phyloP scores from a whole-genome alignment of 2,329 filamentous ascomycete genomes.

The Calonectria hawksworthii region DNA sequence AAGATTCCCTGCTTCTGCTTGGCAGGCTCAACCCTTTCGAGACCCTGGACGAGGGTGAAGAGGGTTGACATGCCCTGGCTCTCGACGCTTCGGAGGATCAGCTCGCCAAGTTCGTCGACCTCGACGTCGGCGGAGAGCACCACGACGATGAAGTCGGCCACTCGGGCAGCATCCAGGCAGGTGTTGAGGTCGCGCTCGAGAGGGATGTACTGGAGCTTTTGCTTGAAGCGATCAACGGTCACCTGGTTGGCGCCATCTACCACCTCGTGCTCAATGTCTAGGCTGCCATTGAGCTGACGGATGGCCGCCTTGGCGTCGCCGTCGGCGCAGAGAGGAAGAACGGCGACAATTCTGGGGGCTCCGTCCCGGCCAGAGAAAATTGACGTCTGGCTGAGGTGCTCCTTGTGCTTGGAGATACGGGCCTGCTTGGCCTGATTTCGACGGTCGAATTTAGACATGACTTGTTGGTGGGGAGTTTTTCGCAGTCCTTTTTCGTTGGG shows the following conservation, averaged over 20 bases:
- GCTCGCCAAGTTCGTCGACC: conserved; percentile 86
- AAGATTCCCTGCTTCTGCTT: conserved; percentile 85
- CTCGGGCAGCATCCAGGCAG: conserved; percentile 86
- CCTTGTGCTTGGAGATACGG: conserved; percentile 85
- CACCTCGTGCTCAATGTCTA: conserved; percentile 81
- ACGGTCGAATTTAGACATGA: conserved; percentile 97
- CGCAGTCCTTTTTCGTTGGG: conserved; percentile 79
- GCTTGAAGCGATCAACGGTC: conserved; percentile 91
- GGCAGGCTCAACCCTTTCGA: conserved; percentile 82
- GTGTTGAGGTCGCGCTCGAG: conserved; percentile 80
- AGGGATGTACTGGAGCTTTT: conserved; percentile 89
- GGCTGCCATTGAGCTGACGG: conserved; percentile 78
- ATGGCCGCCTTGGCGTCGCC: conserved; percentile 78
- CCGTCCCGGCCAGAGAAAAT: conserved; percentile 90
- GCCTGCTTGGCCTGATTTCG: conserved; percentile 95
- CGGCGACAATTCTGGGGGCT: conserved; percentile 88
- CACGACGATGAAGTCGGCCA: conserved; percentile 93
- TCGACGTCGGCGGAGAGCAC: conserved; percentile 86
- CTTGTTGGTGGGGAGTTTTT: conserved; percentile 93
- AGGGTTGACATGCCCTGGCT: conserved; percentile 95
- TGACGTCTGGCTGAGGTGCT: conserved; percentile 82
- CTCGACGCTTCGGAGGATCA: conserved; percentile 88
- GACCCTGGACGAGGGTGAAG: conserved; percentile 85
- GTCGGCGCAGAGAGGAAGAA: conserved; percentile 86
- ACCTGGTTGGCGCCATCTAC: conserved; percentile 73